phyloP scores from a whole-genome alignment of 208 protist genomes.

The Acanthamoeba triangularis region DNA sequence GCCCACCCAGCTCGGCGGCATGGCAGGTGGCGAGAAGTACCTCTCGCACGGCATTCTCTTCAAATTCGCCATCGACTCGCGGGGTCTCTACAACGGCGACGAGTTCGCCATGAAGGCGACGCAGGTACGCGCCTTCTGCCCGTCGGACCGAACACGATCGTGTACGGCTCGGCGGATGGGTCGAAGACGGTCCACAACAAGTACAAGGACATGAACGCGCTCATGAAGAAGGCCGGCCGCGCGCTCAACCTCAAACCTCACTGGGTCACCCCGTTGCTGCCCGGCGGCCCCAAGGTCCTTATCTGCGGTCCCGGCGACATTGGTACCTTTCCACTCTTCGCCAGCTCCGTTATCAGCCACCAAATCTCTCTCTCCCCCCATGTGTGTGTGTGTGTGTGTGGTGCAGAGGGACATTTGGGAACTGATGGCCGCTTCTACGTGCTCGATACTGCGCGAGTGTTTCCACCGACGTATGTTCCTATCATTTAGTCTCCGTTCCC shows the following conservation, averaged over 20 bases:
- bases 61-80: slow-evolving; percentile 42
- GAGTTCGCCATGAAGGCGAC: slow-evolving; percentile 70
- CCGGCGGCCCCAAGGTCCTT: slow-evolving; percentile 7
- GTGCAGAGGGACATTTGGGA: slow-evolving; percentile 51
- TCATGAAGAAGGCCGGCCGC: slow-evolving; percentile 66
- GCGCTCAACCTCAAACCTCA: slow-evolving; percentile 59
- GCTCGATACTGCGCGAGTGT: slow-evolving; percentile 32
- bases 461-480: slow-evolving; percentile 27
- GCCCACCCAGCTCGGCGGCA: slow-evolving; percentile 27
- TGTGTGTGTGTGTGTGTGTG: too few species aligned
- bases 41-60: slow-evolving; percentile 58
- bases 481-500: too few species aligned
- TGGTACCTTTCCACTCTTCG: not conserved
- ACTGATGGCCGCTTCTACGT: slow-evolving; percentile 51
- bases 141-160: slow-evolving; percentile 44
- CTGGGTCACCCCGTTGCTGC: not conserved
- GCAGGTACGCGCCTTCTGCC: not conserved
- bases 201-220: slow-evolving; percentile 41
- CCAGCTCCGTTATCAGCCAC: too few species aligned
- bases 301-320: slow-evolving; percentile 61
- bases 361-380: not conserved
- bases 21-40: slow-evolving; percentile 67
- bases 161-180: slow-evolving; percentile 41
- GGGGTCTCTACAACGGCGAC: slow-evolving; percentile 25
- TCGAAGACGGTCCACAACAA: slow-evolving; percentile 43